Conservation (phyloP, 192 early-diverging fungal genomes). For the Phycomyces nitens region DNA sequence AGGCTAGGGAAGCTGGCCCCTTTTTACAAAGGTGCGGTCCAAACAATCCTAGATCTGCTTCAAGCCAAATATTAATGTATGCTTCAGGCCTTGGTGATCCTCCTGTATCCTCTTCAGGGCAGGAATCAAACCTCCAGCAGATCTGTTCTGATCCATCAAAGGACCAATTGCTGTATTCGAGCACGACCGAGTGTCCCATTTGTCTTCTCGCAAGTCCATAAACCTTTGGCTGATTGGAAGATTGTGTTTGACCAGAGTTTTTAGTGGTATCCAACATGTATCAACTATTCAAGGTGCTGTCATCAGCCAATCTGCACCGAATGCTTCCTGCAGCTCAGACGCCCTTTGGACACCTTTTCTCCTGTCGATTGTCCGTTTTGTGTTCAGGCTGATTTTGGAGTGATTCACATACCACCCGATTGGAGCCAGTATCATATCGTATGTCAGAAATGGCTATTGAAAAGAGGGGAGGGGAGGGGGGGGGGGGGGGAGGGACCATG, state of each 20-base stretch:
- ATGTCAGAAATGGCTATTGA: background rate
- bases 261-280: slow-evolving; percentile 26
- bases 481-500: no score
- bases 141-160: background rate
- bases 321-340: slow-evolving; percentile 30
- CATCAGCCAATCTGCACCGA: slow-evolving; percentile 30
- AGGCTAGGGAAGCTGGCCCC: slow-evolving; percentile 22
- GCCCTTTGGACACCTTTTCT: background rate
- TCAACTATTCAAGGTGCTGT: slow-evolving; percentile 31
- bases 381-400: slow-evolving; percentile 25
- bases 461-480: slow-evolving; percentile 7
- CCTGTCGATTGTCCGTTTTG: slow-evolving; percentile 28
- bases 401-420: slow-evolving; percentile 17
- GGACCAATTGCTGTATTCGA: background rate
- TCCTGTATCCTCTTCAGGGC: background rate
- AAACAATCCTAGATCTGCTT: no score
- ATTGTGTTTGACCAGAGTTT: no score
- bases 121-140: no score
- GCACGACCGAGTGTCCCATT: slow-evolving; percentile 27
- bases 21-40: slow-evolving; percentile 29
- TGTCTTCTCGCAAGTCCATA: slow-evolving; percentile 26
- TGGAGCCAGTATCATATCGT: slow-evolving; percentile 14
- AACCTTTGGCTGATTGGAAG: no score
- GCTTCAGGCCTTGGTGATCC: background rate
- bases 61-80: background rate